A percentile compares a stretch with the other conserved stretches of the same genome.
Evolutionary conservation across 164 flowering plant genomes (phyloP).

Genomic region (Kingdonia uniflora): DNA sequence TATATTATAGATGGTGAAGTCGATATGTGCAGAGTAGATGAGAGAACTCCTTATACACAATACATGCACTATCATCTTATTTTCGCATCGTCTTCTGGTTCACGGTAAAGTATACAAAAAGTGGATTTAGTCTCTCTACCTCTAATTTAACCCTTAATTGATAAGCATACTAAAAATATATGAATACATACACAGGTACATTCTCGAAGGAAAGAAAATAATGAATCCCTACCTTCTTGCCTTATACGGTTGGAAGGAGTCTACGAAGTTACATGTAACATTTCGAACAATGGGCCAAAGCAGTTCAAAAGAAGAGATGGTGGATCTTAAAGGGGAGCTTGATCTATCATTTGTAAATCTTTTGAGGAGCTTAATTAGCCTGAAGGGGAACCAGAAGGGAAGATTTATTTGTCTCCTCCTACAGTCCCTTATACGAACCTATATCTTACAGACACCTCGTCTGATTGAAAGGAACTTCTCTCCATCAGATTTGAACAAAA

Average conservation of each 20-base stretch:
- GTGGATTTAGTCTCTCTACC: background rate
- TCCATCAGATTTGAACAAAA: conserved; percentile 7
- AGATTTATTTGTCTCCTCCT: conserved; percentile 24
- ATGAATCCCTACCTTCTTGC: conserved; percentile 48
- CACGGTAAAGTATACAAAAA: conserved; percentile 25
- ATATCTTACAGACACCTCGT: conserved; percentile 34
- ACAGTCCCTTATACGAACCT: conserved; percentile 31
- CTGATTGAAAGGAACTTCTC: conserved; percentile 11
- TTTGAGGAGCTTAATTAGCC: conserved; percentile 25
- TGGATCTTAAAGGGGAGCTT: conserved; percentile 38
- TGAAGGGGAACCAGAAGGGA: conserved; percentile 28
- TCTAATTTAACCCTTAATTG: background rate
- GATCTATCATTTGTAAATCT: conserved; percentile 25
- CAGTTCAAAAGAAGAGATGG: conserved; percentile 4
- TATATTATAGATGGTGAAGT: conserved; percentile 45
- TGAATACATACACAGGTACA: conserved; percentile 31
- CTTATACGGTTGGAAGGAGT: conserved; percentile 35
- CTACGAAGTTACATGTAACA: conserved; percentile 36
- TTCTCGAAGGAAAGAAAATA: conserved; percentile 48
- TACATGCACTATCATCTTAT: conserved; percentile 44
- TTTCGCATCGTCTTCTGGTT: conserved; percentile 48
- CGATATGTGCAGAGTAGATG: conserved; percentile 34
- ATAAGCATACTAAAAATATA: background rate
- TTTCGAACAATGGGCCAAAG: conserved; percentile 14
- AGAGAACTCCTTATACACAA: conserved; percentile 42